Conservation (phyloP, 1,139 yeast species). For the Suhomyces coccinellae region DNA sequence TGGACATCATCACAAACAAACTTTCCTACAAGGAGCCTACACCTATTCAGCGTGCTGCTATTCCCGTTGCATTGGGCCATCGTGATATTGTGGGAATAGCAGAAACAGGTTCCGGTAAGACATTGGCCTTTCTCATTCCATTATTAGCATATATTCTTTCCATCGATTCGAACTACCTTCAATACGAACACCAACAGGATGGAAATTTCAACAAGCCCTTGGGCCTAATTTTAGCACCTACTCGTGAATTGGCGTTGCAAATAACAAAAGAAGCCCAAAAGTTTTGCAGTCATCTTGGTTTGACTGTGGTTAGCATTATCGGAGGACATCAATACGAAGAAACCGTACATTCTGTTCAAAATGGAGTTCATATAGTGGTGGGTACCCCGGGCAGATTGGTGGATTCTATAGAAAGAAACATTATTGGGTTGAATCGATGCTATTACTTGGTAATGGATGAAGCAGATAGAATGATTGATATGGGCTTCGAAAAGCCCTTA, state of each 20-base stretch:
- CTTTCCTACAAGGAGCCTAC: slow-evolving; percentile 68
- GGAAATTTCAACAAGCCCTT: slow-evolving; percentile 35
- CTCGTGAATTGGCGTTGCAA: slow-evolving; percentile 91
- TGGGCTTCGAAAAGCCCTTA: slow-evolving; percentile 88
- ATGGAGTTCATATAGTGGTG: slow-evolving; percentile 78
- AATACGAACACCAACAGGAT: slow-evolving; percentile 35
- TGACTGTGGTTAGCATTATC: slow-evolving; percentile 66
- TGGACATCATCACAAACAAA: slow-evolving; percentile 32
- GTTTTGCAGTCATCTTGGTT: slow-evolving; percentile 43
- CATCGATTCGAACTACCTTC: slow-evolving; percentile 37
- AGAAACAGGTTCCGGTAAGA: slow-evolving; percentile 95
- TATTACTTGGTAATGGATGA: slow-evolving; percentile 81
- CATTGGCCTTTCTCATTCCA: slow-evolving; percentile 85
- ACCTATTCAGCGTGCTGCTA: slow-evolving; percentile 85
- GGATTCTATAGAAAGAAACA: slow-evolving; percentile 71
- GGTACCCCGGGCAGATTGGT: slow-evolving; percentile 93
- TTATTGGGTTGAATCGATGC: slow-evolving; percentile 61
- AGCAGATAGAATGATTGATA: slow-evolving; percentile 92
- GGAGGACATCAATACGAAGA: slow-evolving; percentile 90
- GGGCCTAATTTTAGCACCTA: slow-evolving; percentile 83
- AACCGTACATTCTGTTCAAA: slow-evolving; percentile 57
- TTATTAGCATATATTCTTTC: slow-evolving; percentile 55
- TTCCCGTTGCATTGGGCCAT: slow-evolving; percentile 65
- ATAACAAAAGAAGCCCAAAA: slow-evolving; percentile 66
- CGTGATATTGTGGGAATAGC: slow-evolving; percentile 87